Base-by-base conservation (phyloP, 2,329 filamentous ascomycete genomes). In the Fusarium brachygibbosum region DNA sequence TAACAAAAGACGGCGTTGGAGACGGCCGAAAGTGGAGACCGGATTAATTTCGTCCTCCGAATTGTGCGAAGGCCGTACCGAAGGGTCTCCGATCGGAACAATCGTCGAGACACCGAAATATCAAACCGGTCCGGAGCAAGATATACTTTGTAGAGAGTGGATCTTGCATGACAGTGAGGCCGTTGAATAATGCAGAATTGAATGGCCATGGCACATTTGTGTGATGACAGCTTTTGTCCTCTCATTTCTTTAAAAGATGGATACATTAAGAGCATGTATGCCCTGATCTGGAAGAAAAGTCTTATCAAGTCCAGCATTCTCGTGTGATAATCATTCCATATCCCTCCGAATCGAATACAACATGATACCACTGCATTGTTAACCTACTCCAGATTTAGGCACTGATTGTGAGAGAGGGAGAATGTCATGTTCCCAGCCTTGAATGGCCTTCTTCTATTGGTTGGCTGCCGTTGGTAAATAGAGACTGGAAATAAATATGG, bases 41-140 rank as follows among this genome's bases (percentile, higher is more conserved):
- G 60, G 61, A 58, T 64, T 38, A 64, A 58, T 37, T 58, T 64
- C 52, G 44, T 35, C 29, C 38, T 46, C 61, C 61, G 61, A 58
- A 58, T 41, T 64, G 38, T 59, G 44, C 45, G 61, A 46, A 37
- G 17, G 13, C 60, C 48, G 25, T 29, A 9, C 60, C 48, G 44
- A 34, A 13, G 2, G 12, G 42, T 25, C 29, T 56, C 49, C 37
- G 61, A 41, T 41, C 51, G 61, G 59, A 64, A 64, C 31, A 37
- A 58, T 10, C 28, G 28, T 45, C 35, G 21, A 21, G 48, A 14
- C 16, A 9, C 32, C 31, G 48, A 49, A 16, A 9, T 32, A 31
- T 19, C n/a, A 31, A 38, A n/a, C 23, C 13, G 23, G 32, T 16
- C 46, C 21, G 32, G 32, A 50, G 12, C 12, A 35, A 25, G 17